These are phyloP conservation scores for Bacidia rubella DNA, from an alignment of 495 filamentous ascomycete genomes.

Conservation along the genomic window DNA sequence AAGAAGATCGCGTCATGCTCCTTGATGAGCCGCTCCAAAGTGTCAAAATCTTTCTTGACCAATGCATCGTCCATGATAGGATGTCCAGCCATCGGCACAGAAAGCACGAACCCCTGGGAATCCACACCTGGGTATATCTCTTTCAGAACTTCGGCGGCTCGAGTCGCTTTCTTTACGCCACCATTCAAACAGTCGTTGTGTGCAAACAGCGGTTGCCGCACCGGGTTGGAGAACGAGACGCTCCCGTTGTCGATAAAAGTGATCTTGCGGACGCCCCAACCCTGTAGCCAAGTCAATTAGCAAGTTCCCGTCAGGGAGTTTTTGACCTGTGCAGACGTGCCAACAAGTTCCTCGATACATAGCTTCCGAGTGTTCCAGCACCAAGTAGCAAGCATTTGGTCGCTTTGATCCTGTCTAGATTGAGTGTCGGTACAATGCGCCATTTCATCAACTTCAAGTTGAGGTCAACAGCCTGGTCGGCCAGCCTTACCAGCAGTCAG, in stretches of 20 bases:
- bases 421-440: slow-evolving; percentile 77
- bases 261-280: slow-evolving; percentile 93
- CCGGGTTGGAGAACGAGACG: slow-evolving; percentile 95
- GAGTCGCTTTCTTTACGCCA: slow-evolving; percentile 67
- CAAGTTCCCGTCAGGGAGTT: not conserved
- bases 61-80: slow-evolving; percentile 57
- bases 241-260: slow-evolving; percentile 92
- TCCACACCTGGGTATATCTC: slow-evolving; percentile 89
- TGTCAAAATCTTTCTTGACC: slow-evolving; percentile 58
- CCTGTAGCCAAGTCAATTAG: slow-evolving; percentile 26
- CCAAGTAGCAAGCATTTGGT: slow-evolving; percentile 91
- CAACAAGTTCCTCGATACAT: slow-evolving; percentile 80
- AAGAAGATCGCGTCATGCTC: slow-evolving; percentile 88
- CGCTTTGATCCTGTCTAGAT: slow-evolving; percentile 78
- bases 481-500: slow-evolving; percentile 37
- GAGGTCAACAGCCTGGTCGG: slow-evolving; percentile 92
- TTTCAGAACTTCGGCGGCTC: slow-evolving; percentile 66
- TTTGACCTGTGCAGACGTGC: slow-evolving; percentile 21
- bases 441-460: slow-evolving; percentile 98
- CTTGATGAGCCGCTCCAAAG: slow-evolving; percentile 60
- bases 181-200: slow-evolving; percentile 82
- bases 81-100: slow-evolving; percentile 92
- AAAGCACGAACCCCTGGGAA: slow-evolving; percentile 58
- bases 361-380: slow-evolving; percentile 85
- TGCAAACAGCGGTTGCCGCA: slow-evolving; percentile 82